Percentiles rank a stretch among this genome's conserved stretches.
phyloP scores from a whole-genome alignment of 2,329 filamentous ascomycete species.

The Cladorrhinum sp. region DNA sequence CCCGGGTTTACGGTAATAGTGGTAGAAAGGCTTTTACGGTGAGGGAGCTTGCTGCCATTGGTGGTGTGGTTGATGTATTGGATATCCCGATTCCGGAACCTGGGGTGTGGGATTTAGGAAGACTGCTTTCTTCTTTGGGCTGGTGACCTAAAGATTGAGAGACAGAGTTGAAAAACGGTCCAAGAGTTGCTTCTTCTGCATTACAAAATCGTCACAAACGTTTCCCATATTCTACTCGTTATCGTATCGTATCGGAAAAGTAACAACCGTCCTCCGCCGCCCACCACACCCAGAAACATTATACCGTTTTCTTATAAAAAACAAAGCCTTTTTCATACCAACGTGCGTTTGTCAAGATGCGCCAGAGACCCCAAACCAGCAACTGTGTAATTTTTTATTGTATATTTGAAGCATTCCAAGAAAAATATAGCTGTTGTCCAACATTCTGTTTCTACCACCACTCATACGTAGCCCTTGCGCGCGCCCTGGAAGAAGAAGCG shows the following conservation, averaged over 20 bases:
- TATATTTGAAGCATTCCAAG: not conserved
- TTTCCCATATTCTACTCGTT: slow-evolving; percentile 5
- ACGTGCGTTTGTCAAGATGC: not conserved
- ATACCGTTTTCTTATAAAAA: slow-evolving; percentile 1
- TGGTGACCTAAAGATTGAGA: not conserved
- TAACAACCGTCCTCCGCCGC: not conserved
- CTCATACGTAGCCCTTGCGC: slow-evolving; percentile 67
- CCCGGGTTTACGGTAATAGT: not conserved
- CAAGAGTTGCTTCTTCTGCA: not conserved
- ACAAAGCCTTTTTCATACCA: not conserved
- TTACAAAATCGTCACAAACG: slow-evolving; percentile 1
- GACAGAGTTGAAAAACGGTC: not conserved
- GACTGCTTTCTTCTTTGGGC: not conserved
- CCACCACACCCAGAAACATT: not conserved
- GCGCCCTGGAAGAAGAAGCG: slow-evolving; percentile 94
- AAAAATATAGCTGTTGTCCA: not conserved
- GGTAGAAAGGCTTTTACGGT: not conserved
- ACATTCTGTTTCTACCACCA: not conserved
- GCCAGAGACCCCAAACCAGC: slow-evolving; percentile 15
- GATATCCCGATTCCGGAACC: not conserved
- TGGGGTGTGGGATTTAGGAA: not conserved
- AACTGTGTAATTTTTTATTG: not conserved
- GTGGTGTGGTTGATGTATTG: not conserved
- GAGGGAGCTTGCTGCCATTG: not conserved
- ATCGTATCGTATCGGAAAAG: not conserved